Evolutionary conservation across 176 grass and related monocot species (phyloP).

Genomic region (Olyra latifolia): DNA sequence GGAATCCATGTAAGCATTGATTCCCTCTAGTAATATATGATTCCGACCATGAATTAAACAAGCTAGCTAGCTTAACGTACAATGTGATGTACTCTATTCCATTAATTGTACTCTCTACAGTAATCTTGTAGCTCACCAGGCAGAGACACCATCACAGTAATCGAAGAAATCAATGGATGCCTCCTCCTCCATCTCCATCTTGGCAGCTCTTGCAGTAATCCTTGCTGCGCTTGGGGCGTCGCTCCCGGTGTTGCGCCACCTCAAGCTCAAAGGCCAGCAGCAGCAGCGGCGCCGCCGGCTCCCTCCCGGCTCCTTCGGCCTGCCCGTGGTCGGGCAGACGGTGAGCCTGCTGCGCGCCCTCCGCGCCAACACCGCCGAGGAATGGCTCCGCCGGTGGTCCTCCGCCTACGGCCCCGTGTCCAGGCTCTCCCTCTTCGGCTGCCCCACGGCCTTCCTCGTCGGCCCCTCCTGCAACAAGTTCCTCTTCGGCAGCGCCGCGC

Average conservation of each 20-base stretch:
- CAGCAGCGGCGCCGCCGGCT: neutral
- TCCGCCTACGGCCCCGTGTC: constrained; percentile 18
- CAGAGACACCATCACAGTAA: no score
- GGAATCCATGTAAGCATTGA: neutral
- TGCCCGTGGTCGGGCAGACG: constrained; percentile 40
- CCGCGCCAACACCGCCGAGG: constrained; percentile 35
- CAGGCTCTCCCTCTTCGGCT: constrained; percentile 38
- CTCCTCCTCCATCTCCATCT: no score
- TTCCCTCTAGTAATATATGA: no score
- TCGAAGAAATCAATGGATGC: no score
- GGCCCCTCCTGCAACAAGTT: constrained; percentile 32
- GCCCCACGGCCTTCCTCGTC: constrained; percentile 20
- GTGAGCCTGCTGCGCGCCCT: constrained; percentile 28
- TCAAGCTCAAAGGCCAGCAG: neutral
- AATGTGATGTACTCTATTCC: no score
- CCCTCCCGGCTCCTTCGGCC: constrained; percentile 7
- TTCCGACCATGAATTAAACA: no score
- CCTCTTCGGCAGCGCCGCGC: constrained; percentile 22
- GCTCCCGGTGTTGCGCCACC: neutral
- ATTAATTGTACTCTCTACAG: no score
- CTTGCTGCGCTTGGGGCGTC: no score
- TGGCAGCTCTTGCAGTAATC: no score
- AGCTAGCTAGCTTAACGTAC: no score
- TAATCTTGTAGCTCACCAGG: no score
- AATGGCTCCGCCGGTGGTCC: constrained; percentile 15